Evolutionary conservation across 352 stramenopile genomes (phyloP).

Genomic region (Globisporangium yorkense): DNA sequence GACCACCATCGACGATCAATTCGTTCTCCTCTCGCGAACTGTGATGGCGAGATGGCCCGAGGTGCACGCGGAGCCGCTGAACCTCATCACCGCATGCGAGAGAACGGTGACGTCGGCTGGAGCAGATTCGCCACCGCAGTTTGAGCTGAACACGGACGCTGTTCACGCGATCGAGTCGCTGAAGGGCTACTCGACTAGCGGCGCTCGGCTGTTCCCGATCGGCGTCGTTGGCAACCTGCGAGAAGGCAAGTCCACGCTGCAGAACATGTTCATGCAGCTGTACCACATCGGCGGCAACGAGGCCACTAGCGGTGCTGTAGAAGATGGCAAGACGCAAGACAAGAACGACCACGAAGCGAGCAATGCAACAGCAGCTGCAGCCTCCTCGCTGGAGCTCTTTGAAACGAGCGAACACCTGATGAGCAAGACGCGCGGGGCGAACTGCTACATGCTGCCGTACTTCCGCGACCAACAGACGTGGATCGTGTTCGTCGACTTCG

Average conservation of each 20-base stretch:
- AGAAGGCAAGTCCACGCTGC: not conserved
- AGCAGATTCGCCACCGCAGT: not conserved
- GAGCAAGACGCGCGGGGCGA: not conserved
- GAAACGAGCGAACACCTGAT: not conserved
- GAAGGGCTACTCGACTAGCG: not conserved
- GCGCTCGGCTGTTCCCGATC: not conserved
- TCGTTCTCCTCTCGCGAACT: not conserved
- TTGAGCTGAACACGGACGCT: not conserved
- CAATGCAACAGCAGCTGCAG: not conserved
- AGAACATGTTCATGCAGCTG: not conserved
- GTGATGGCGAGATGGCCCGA: not conserved
- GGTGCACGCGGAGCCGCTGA: not conserved
- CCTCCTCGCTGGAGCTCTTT: not conserved
- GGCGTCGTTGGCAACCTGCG: not conserved
- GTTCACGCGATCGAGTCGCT: not conserved
- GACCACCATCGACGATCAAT: not conserved
- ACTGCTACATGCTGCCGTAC: not conserved
- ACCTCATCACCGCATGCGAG: not conserved
- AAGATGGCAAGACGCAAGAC: not conserved
- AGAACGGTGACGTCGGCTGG: not conserved
- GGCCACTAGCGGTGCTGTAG: not conserved
- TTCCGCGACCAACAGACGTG: not conserved
- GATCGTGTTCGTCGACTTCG: conserved; percentile 1
- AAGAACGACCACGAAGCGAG: not conserved
- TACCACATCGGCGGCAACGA: not conserved